phyloP scores from a whole-genome alignment of 1,139 yeast species.

The Taphrina communis region DNA sequence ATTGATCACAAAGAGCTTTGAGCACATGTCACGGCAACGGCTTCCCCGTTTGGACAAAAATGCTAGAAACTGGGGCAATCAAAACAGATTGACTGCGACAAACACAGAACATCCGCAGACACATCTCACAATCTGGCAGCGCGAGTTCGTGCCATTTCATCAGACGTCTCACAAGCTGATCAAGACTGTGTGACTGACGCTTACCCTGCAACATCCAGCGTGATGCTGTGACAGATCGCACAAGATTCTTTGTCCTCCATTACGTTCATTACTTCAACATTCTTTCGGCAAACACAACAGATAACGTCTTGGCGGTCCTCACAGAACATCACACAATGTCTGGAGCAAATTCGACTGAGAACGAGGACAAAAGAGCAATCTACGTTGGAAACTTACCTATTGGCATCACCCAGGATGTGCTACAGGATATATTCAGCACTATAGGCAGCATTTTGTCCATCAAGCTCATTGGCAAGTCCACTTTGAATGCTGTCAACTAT shows the following conservation, averaged over 20 bases:
- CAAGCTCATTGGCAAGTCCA: constrained; percentile 53
- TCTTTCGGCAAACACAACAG: not conserved
- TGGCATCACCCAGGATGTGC: constrained; percentile 65
- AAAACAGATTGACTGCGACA: constrained; percentile 15
- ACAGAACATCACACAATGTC: not conserved
- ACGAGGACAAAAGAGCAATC: constrained; percentile 55
- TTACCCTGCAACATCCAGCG: not conserved
- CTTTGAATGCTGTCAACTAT: constrained; percentile 62
- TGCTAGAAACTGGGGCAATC: constrained; percentile 14
- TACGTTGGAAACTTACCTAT: constrained; percentile 79
- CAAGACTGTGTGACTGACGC: not conserved
- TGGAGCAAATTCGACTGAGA: constrained; percentile 6
- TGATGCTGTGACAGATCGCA: not conserved
- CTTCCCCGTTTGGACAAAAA: not conserved
- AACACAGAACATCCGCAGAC: not conserved
- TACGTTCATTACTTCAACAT: not conserved
- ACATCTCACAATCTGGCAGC: too few species aligned
- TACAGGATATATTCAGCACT: constrained; percentile 66
- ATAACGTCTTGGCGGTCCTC: not conserved
- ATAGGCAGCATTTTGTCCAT: constrained; percentile 62
- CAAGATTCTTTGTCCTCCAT: not conserved
- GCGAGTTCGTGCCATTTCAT: not conserved
- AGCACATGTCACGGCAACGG: constrained; percentile 11
- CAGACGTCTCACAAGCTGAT: constrained; percentile 4
- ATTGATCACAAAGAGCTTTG: not conserved